Base-by-base conservation (phyloP, 495 filamentous ascomycete genomes). In the Penicillium herquei region DNA sequence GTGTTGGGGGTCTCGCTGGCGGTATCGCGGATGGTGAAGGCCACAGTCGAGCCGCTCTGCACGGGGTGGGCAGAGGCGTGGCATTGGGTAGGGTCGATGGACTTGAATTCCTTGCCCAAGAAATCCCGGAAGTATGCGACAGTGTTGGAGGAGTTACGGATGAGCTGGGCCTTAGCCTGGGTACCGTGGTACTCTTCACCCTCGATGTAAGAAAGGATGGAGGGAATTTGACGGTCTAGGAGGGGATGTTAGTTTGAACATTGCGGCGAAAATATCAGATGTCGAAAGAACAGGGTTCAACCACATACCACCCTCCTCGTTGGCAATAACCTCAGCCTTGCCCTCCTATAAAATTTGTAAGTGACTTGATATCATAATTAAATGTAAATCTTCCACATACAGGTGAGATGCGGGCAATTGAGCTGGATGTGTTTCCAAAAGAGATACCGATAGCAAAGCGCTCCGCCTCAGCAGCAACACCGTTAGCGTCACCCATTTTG, bases 371-470 rank as follows among this genome's bases (percentile, higher is more conserved):
- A 10, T 14, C 12, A 17, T 17, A 53, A 13, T 11, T 11, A 35
- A 40, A 17, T 11, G 11, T 9, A 35, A 32, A 17, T 45, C 14
- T 45, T 39, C 40, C n/a, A 72, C 84, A 53, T 79, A 87, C 84
- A 57, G 71, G 70, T 42, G 86, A 82, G 33, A 92, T 91, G 66
- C 85, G 88, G 60, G 92, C 94, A 76, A 98, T 98, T 49, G 91
- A 96, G 76, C 93, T 96, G 81, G 91, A 94, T 47, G 90, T 90
- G 76, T 98, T 98, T 72, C 94, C 95, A 79, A 98, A 98, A 49
- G 92, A 89, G 70, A 98, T 91, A 72, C 94, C 94, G 75, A 98
- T 98, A 63, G 88, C 88, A 58, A 85, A 82, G 59, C 85, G 78
- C 73, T 89, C 81, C 52, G 70, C 78, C 54, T 73, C 77, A 53